Base-by-base conservation (phyloP, 139 green algal species). In the Chlamydomonas incerta region DNA sequence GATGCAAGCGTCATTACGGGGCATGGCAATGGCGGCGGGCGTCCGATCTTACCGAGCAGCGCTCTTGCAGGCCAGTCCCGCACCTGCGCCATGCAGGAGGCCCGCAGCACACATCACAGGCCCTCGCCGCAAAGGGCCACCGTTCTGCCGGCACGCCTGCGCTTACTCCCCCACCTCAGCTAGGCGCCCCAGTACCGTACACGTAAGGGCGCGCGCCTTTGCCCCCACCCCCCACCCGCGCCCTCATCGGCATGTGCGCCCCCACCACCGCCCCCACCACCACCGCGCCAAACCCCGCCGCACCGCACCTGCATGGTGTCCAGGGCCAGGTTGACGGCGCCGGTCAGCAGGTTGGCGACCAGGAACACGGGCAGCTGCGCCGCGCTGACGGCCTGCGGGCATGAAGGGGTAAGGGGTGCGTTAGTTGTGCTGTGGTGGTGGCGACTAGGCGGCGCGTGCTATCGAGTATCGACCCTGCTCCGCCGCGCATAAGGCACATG, bases 281-380 rank as follows among this genome's bases (percentile, higher is more conserved):
- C n/a, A n/a, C n/a, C n/a, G n/a, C n/a, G n/a, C 41, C 41, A 50
- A 50, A 50, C 41, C 41, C 1, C 76, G 79, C 89, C 65, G 26
- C 84, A 75, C 24, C 55, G 55, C 14, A 88, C 82, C 6, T 70
- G 57, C 69, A 97, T 83, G 1, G 95, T 97, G 86, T 97, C 72
- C 18, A 94, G 58, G 5, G 17, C 66, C 33, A 91, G 62, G 73
- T 94, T 94, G 50, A 93, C 76, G 0, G 77, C 57, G 10, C 91
- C 95, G 8, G 95, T 98, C 55, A 96, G 35, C 66, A 98, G 33
- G 82, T 98, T 98, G 31, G 93, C 95, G 14, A 86, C 47, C 50
- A 98, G 82, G 81, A 98, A 98, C 15, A 94, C 31, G 0, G 85
- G 46, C 69, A 98, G 90, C 89, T 94, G 94, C 68, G 87, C 80